Percentiles rank a stretch among this genome's conserved stretches.
Evolutionary conservation across 129 eudicot genomes (phyloP).

Genomic region (Rutidosis leptorrhynchoides): DNA sequence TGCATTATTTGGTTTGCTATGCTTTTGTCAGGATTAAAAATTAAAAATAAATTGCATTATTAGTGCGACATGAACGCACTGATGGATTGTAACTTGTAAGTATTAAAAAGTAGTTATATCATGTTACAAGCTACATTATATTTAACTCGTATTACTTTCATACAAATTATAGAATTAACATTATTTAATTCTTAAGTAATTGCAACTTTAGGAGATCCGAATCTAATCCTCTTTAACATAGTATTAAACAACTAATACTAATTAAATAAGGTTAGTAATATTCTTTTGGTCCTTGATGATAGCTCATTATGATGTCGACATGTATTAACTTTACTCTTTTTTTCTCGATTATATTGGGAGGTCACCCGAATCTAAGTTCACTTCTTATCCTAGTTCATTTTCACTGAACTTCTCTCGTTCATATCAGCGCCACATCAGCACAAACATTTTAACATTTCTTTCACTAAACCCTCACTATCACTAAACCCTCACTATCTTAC

Average conservation of each 20-base stretch:
- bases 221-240: slow-evolving; percentile 26
- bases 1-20: no score
- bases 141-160: not conserved
- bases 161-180: not conserved
- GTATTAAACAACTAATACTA: not conserved
- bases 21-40: no score
- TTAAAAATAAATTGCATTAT: no score
- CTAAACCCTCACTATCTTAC: no score
- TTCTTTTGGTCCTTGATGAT: slow-evolving; percentile 25
- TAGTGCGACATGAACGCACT: not conserved
- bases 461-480: no score
- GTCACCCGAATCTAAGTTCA: no score
- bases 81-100: not conserved
- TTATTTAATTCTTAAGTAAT: not conserved
- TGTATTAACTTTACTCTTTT: not conserved
- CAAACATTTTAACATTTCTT: no score
- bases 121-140: not conserved
- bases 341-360: no score
- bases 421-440: no score
- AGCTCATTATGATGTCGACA: slow-evolving; percentile 17
- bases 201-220: slow-evolving; percentile 18
- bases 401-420: no score
- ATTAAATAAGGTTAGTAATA: slow-evolving; percentile 17
- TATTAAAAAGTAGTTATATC: no score
- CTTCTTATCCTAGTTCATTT: no score